These are phyloP conservation scores for Teratosphaeria epicoccoides DNA, from an alignment of 2,329 filamentous ascomycete genomes.

Conservation along the genomic window DNA sequence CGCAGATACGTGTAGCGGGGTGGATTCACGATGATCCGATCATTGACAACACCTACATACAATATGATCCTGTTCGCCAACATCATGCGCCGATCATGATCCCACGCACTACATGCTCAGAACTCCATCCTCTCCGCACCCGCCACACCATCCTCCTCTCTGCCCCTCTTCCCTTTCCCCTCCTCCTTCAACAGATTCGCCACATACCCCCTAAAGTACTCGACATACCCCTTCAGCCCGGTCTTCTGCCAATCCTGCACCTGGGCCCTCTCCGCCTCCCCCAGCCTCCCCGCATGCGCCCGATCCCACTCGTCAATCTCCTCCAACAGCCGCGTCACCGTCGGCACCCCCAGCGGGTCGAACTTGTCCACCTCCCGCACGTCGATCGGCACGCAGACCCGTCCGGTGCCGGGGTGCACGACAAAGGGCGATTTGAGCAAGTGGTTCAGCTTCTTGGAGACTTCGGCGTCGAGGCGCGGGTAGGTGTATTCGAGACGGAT, in stretches of 20 bases:
- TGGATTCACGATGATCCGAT: too few species aligned
- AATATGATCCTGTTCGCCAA: too few species aligned
- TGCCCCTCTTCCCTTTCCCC: slow-evolving; percentile 41
- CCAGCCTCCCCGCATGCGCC: slow-evolving; percentile 33
- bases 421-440: slow-evolving; percentile 96
- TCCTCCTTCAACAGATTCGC: slow-evolving; percentile 68
- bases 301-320: slow-evolving; percentile 77
- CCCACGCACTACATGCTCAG: slow-evolving; percentile 27
- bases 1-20: too few species aligned
- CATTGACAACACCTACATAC: too few species aligned
- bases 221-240: slow-evolving; percentile 81
- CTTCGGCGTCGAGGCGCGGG: slow-evolving; percentile 89
- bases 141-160: slow-evolving; percentile 40
- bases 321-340: slow-evolving; percentile 65
- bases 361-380: slow-evolving; percentile 63
- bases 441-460: slow-evolving; percentile 96
- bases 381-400: slow-evolving; percentile 94
- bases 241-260: slow-evolving; percentile 94
- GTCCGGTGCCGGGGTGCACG: slow-evolving; percentile 84
- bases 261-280: slow-evolving; percentile 35
- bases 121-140: slow-evolving; percentile 53
- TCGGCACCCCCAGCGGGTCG: slow-evolving; percentile 80
- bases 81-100: background rate
- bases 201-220: slow-evolving; percentile 78
- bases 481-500: slow-evolving; percentile 97